These are phyloP conservation scores for Prunus mira DNA, from an alignment of 306 rosid genomes.

Conservation along the genomic window DNA sequence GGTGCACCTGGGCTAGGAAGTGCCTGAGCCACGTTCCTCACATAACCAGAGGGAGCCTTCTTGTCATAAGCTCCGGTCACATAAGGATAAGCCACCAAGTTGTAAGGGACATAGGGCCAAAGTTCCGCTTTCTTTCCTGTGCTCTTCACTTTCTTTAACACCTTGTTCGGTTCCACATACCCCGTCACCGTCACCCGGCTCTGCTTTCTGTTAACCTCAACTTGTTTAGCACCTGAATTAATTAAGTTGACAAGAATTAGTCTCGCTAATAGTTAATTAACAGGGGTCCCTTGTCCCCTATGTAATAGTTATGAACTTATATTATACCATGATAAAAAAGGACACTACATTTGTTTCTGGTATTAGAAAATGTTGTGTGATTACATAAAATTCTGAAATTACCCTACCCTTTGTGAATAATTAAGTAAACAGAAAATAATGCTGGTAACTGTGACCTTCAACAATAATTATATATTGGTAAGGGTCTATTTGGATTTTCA, in stretches of 20 bases:
- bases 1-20: slow-evolving; percentile 48
- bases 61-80: slow-evolving; percentile 81
- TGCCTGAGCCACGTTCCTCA: slow-evolving; percentile 57
- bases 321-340: too few species aligned
- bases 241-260: neutral
- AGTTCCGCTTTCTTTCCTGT: slow-evolving; percentile 88
- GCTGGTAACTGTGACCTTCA: neutral
- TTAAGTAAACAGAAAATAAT: neutral
- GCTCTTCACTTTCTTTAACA: slow-evolving; percentile 65
- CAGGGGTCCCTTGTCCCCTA: neutral
- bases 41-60: slow-evolving; percentile 86
- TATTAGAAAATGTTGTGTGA: neutral
- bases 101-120: slow-evolving; percentile 91
- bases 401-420: neutral
- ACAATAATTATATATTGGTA: too few species aligned
- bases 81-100: slow-evolving; percentile 85
- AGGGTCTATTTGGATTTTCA: neutral
- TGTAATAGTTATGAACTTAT: neutral
- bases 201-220: slow-evolving; percentile 71
- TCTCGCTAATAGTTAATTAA: neutral
- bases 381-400: neutral
- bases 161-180: slow-evolving; percentile 80
- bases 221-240: slow-evolving; percentile 61
- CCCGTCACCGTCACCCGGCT: slow-evolving; percentile 71
- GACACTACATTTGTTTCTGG: too few species aligned